These are phyloP conservation scores for Gossypium stocksii DNA, from an alignment of 345 rosid species.

Conservation along the genomic window DNA sequence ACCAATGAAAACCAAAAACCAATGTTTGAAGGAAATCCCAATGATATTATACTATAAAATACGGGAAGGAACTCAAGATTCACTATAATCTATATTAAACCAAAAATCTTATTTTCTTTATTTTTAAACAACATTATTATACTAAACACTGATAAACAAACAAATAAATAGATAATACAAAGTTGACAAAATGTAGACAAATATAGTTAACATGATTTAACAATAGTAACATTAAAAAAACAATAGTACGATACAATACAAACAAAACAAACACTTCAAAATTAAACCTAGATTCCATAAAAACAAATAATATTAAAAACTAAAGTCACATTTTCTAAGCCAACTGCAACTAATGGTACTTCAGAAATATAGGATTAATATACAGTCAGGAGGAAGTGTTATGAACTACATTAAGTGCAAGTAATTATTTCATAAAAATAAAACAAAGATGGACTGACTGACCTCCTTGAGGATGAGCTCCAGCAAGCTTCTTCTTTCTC, in stretches of 20 bases:
- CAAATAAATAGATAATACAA: neutral
- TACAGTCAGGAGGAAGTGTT: neutral
- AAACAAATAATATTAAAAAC: neutral
- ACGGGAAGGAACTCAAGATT: neutral
- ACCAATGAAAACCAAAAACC: neutral
- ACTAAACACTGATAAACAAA: neutral
- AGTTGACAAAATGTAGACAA: neutral
- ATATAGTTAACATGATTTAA: neutral
- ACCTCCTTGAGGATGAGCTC: constrained; percentile 25
- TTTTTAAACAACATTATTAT: neutral
- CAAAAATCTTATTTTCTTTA: neutral
- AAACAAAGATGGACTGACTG: neutral
- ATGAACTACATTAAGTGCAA: neutral
- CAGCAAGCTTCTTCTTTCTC: constrained; percentile 27
- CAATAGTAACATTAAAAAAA: neutral
- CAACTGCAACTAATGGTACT: neutral
- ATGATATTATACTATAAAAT: neutral
- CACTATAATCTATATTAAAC: neutral
- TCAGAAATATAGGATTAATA: neutral
- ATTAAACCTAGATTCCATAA: neutral
- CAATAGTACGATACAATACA: neutral
- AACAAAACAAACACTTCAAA: neutral
- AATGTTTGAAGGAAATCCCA: neutral
- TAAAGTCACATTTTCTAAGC: neutral
- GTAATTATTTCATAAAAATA: neutral